Percentiles rank a stretch among this genome's conserved stretches.
These are phyloP conservation scores for Neonothopanus nambi DNA, from an alignment of 1,284 basidiomycete genomes.

Conservation along the genomic window DNA sequence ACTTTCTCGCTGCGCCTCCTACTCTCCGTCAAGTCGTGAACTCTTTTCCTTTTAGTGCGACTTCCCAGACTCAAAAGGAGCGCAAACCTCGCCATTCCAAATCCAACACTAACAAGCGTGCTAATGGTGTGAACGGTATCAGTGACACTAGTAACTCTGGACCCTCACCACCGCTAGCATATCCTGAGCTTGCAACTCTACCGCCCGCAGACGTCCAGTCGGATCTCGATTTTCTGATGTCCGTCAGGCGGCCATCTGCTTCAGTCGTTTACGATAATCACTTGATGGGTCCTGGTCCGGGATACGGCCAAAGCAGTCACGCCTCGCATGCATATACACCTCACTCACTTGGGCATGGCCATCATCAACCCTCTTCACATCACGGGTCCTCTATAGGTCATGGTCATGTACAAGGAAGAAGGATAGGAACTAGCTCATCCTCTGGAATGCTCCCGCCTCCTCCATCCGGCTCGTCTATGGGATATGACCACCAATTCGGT, in stretches of 20 bases:
- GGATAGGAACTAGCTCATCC: neutral
- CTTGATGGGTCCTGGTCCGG: neutral
- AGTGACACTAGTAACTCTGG: neutral
- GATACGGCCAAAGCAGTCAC: neutral
- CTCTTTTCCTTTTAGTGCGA: conserved; percentile 28
- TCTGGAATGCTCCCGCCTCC: neutral
- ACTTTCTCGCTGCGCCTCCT: conserved; percentile 29
- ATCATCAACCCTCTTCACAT: neutral
- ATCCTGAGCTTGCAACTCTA: conserved; percentile 56
- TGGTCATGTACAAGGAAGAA: conserved; percentile 1
- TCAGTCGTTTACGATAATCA: neutral
- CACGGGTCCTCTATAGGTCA: neutral
- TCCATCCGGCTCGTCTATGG: neutral
- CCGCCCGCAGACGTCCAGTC: conserved; percentile 47
- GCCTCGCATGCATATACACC: neutral
- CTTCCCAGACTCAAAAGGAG: neutral
- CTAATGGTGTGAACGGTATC: neutral
- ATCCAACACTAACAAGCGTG: conserved; percentile 15
- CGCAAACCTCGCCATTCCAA: conserved; percentile 20
- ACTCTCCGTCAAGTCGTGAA: conserved; percentile 53
- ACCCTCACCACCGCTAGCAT: conserved; percentile 34
- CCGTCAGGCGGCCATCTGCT: neutral
- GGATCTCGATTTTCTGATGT: conserved; percentile 45
- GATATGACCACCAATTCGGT: neutral
- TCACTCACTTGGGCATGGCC: too few relatives aligned